These are phyloP conservation scores for Pyricularia pennisetigena DNA, from an alignment of 2,329 filamentous ascomycete genomes.

Conservation along the genomic window DNA sequence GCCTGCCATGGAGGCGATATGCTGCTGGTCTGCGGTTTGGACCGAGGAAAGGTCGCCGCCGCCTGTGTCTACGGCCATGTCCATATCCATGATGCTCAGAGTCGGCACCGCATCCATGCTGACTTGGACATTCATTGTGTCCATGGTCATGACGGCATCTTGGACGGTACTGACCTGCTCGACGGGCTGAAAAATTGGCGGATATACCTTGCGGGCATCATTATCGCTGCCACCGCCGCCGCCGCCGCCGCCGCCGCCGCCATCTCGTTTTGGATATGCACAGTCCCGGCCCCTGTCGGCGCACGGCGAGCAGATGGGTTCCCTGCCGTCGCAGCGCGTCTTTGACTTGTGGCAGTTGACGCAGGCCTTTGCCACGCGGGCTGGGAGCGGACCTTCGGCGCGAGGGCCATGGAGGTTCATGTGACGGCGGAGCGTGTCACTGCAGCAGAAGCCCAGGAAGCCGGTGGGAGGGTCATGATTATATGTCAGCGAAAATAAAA, in stretches of 20 bases:
- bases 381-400: not conserved
- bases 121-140: not conserved
- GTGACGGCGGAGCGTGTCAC: slow-evolving; percentile 4
- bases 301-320: slow-evolving; percentile 2
- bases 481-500: not conserved
- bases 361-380: slow-evolving; percentile 2
- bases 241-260: too few relatives aligned
- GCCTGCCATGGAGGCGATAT: not conserved
- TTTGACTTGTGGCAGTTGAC: slow-evolving; percentile 1
- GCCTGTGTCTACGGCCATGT: not conserved
- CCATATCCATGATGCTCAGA: not conserved
- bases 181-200: not conserved
- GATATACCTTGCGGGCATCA: not conserved
- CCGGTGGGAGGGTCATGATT: not conserved
- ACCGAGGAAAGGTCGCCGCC: not conserved
- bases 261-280: not conserved
- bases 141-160: not conserved
- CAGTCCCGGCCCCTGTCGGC: not conserved
- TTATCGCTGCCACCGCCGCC: too few relatives aligned
- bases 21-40: not conserved
- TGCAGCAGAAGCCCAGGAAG: not conserved
- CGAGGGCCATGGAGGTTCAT: slow-evolving; percentile 3
- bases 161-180: not conserved
- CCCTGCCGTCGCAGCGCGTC: slow-evolving; percentile 1
- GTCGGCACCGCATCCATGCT: not conserved